Percentiles rank a stretch among this genome's conserved stretches.
These are phyloP conservation scores for Bryoerythrophyllum caledonicum DNA, from an alignment of 225 moss, liverwort and hornwort genomes.

Conservation along the genomic window DNA sequence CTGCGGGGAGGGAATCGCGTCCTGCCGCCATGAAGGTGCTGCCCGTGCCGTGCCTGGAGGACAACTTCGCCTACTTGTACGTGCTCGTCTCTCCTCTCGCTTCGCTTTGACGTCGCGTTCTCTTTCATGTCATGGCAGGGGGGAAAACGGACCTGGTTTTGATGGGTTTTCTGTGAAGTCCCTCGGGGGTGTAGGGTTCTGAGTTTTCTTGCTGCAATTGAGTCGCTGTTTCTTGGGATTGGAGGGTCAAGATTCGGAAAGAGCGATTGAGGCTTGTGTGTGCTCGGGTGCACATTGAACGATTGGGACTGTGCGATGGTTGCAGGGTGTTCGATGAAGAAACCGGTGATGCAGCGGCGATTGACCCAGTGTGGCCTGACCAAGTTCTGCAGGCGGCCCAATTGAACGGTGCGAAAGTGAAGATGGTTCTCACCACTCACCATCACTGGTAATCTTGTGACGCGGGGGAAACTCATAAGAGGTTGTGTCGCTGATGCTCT, in stretches of 20 bases:
- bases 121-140: background rate
- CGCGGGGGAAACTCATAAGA: no score
- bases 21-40: slow-evolving; percentile 43
- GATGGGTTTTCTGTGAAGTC: background rate
- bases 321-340: slow-evolving; percentile 51
- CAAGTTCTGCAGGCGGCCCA: slow-evolving; percentile 50
- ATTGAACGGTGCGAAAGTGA: slow-evolving; percentile 40
- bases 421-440: slow-evolving; percentile 57
- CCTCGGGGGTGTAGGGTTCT: slow-evolving; percentile 7
- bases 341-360: slow-evolving; percentile 50
- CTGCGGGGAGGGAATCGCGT: background rate
- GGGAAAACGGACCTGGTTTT: background rate
- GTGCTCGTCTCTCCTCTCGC: background rate
- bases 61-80: slow-evolving; percentile 64
- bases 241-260: background rate
- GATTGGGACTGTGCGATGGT: background rate
- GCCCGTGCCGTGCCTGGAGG: slow-evolving; percentile 54
- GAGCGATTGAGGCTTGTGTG: no score
- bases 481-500: no score
- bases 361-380: slow-evolving; percentile 53
- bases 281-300: background rate
- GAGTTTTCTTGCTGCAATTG: background rate
- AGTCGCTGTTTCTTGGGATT: background rate
- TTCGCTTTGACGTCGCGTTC: background rate
- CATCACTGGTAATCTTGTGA: slow-evolving; percentile 51